phyloP scores from a whole-genome alignment of 2,329 filamentous ascomycete genomes.

The Aspergillus sp. region DNA sequence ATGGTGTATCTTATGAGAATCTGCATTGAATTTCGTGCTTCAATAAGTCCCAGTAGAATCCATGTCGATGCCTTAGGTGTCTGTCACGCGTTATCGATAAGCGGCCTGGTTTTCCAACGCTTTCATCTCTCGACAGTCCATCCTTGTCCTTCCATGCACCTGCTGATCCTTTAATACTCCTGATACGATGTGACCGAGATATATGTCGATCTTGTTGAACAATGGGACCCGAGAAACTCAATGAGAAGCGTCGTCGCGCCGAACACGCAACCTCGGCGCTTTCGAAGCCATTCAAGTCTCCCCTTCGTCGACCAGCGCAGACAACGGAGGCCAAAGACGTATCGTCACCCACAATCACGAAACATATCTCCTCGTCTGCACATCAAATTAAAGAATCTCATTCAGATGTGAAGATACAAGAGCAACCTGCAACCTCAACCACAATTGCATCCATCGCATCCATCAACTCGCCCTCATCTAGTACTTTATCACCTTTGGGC shows the following conservation, averaged over 20 bases:
- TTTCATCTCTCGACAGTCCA: neutral
- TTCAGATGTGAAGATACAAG: neutral
- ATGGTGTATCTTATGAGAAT: conserved; percentile 12
- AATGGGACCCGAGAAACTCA: conserved; percentile 23
- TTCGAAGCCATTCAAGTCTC: conserved; percentile 71
- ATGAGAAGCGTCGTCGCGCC: conserved; percentile 64
- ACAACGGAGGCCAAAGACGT: conserved; percentile 8
- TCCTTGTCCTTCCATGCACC: neutral
- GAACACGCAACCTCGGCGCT: conserved; percentile 59
- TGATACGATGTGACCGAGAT: neutral
- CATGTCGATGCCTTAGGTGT: neutral
- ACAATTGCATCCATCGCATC: neutral
- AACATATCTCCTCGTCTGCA: neutral
- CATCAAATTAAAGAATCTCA: neutral
- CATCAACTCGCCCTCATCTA: neutral
- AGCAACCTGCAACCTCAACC: neutral
- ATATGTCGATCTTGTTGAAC: neutral
- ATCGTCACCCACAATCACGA: conserved; percentile 2
- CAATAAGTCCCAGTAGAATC: neutral
- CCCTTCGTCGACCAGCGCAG: conserved; percentile 52
- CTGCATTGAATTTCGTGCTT: neutral
- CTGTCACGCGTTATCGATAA: conserved; percentile 16
- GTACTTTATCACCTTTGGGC: neutral
- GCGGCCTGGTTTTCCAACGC: neutral
- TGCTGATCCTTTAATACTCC: neutral